Evolutionary conservation across 257 asterid genomes (phyloP), one percentile per base, ranked within the genome.

Genomic region (Capsicum pubescens): DNA sequence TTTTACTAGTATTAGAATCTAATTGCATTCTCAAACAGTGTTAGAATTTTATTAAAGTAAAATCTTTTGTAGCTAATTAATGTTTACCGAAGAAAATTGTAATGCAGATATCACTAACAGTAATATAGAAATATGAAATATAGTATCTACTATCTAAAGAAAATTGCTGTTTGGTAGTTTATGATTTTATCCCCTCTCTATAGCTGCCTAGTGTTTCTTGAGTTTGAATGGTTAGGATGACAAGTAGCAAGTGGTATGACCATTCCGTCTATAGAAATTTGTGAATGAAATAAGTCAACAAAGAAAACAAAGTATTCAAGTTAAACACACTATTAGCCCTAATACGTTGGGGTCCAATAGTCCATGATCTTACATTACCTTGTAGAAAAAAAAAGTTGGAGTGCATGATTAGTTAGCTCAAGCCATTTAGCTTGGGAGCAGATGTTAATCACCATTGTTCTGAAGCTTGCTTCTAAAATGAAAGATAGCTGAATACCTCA

Each of bases 151-250:
- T 70, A 71, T 71, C 79, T 44, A 10, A 46, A 71, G 36, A 44
- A 71, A 46, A 10, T 42, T 46, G 57, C 35, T 46, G n/a, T n/a
- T 13, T 44, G 79, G 79, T 44, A 71, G 17, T 21, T 71, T 42
- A 46, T 71, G 79, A n/a, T 71, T 71, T 71, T 71, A 2, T 44
- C 46, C 57, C 15, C 54, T 57, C 79, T 44, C 58, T 42, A 71
- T 44, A 71, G 32, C 79, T 71, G 8, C 79, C 58, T 44, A n/a
- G 79, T 71, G 58, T 71, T 71, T 71, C 79, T 71, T 46, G 57
- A 71, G 35, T 71, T 44, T 71, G 79, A 71, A 2, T 46, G 79
- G 39, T 71, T 54, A 9, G 79, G 57, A 71, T 46, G 79, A 70
- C 3, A 7, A 7, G 32, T 44, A 70, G 35, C 78, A 70, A 70